phyloP scores from a whole-genome alignment of 2,329 filamentous ascomycete genomes.

The Hirsutella thompsonii region DNA sequence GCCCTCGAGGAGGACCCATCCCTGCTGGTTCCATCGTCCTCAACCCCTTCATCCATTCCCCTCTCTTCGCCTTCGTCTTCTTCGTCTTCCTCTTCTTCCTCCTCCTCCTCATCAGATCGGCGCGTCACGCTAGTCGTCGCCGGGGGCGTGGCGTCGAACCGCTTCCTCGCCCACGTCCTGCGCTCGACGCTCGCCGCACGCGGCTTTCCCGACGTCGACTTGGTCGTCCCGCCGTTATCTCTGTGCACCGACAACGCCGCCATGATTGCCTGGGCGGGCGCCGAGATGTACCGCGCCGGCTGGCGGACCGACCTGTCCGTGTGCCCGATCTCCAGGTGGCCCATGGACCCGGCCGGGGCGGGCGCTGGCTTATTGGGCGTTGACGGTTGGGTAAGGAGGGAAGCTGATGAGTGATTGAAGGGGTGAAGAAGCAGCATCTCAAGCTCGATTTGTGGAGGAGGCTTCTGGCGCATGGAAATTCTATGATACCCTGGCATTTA shows the following conservation, averaged over 20 bases:
- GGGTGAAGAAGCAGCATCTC: no score
- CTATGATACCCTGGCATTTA: no score
- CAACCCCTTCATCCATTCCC: no score
- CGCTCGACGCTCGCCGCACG: conserved; percentile 46
- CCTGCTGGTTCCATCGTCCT: conserved; percentile 23
- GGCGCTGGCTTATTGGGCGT: conserved; percentile 50
- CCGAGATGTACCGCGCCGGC: conserved; percentile 82
- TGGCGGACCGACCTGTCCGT: conserved; percentile 51
- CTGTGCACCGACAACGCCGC: conserved; percentile 93
- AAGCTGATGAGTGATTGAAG: background rate
- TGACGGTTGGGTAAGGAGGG: conserved; percentile 26
- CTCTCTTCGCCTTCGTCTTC: no score
- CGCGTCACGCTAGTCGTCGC: conserved; percentile 65
- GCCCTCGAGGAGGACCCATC: conserved; percentile 34
- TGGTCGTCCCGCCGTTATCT: conserved; percentile 62
- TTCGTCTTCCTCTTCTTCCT: no score
- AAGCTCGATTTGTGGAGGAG: no score
- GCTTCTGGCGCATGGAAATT: no score
- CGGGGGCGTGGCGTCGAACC: conserved; percentile 82
- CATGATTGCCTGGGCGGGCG: conserved; percentile 91
- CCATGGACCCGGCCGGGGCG: conserved; percentile 46
- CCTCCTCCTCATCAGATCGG: no score
- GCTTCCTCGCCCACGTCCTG: conserved; percentile 59
- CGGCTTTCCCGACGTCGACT: conserved; percentile 45
- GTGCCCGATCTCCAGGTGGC: conserved; percentile 56